Conservation (phyloP, 2,329 filamentous ascomycete genomes). For the Byssochlamys sp. region DNA sequence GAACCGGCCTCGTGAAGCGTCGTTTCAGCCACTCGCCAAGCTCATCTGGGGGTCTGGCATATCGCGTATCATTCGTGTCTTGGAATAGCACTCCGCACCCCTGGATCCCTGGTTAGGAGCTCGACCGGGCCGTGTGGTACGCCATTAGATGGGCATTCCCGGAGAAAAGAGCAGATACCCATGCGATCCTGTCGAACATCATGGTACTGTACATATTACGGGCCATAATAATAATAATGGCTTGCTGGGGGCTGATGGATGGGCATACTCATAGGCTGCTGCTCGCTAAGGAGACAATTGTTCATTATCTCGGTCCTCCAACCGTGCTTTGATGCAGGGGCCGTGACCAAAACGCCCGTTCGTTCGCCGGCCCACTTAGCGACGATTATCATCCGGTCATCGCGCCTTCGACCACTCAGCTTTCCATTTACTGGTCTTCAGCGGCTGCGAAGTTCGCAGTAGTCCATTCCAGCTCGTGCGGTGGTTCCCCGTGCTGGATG, state of each 20-base stretch:
- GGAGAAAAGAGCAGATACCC: not conserved
- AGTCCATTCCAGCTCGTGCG: not conserved
- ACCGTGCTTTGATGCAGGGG: not conserved
- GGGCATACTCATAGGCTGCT: not conserved
- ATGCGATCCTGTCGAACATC: not conserved
- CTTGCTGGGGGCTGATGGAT: not conserved
- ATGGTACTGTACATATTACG: not conserved
- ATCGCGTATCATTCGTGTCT: not conserved
- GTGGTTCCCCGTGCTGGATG: not conserved
- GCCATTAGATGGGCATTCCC: not conserved
- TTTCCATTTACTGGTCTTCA: not conserved
- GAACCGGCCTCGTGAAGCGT: not conserved
- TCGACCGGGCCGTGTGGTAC: not conserved
- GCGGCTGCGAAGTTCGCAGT: not conserved
- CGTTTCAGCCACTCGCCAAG: conserved; percentile 2
- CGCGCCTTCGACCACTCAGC: not conserved
- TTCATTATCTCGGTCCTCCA: not conserved
- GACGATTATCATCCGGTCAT: not conserved
- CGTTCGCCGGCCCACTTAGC: not conserved
- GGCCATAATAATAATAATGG: not conserved
- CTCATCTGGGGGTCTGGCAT: not conserved
- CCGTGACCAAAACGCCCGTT: not conserved
- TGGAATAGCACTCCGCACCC: not conserved
- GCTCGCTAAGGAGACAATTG: not conserved
- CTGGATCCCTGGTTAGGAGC: not conserved